Conservation (phyloP, 2,329 filamentous ascomycete genomes). For the Curvularia lunata region DNA sequence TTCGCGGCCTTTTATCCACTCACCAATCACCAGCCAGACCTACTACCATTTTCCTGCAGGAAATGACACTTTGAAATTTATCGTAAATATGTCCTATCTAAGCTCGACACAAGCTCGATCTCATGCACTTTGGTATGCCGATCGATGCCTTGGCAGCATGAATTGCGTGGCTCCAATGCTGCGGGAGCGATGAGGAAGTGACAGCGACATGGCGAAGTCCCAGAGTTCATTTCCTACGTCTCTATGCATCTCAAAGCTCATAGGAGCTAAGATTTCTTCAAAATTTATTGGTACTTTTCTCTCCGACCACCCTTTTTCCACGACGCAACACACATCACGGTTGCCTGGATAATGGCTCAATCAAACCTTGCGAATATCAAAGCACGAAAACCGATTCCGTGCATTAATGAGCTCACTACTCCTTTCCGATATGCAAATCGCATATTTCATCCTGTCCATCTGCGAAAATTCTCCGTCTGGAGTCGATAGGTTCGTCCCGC, state of each 20-base stretch:
- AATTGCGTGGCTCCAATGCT: not conserved
- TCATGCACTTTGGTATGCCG: not conserved
- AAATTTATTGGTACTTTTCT: not conserved
- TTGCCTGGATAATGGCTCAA: not conserved
- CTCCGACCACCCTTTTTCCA: not conserved
- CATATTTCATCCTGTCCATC: not conserved
- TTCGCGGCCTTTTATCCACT: conserved; percentile 7
- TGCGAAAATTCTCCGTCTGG: not conserved
- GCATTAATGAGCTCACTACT: not conserved
- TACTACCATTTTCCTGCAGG: not conserved
- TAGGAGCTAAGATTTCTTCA: not conserved
- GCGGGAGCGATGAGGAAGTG: not conserved
- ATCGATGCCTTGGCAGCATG: not conserved
- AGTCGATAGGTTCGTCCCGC: not conserved
- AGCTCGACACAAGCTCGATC: not conserved
- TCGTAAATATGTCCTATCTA: not conserved
- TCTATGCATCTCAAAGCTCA: not conserved
- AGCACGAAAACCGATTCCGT: not conserved
- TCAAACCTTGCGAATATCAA: not conserved
- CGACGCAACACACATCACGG: not conserved
- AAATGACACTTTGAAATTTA: not conserved
- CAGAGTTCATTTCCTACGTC: not conserved
- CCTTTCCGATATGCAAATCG: not conserved
- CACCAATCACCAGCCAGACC: not conserved
- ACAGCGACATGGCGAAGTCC: no score